Percentiles rank a stretch among this genome's conserved stretches.
Conservation (phyloP, 805 yeast species). For the Nakazawaea wickerhamii region DNA sequence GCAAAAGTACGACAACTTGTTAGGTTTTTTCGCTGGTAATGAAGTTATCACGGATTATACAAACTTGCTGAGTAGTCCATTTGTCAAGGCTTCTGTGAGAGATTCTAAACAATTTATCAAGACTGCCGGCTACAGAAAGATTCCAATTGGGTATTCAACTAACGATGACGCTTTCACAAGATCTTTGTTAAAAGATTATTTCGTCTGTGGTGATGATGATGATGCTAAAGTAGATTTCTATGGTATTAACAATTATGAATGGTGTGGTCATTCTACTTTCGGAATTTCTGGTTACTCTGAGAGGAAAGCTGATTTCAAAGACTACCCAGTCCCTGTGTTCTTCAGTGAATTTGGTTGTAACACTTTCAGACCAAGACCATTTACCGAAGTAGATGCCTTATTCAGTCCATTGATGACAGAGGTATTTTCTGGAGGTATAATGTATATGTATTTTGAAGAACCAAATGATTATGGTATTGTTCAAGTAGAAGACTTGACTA, state of each 20-base stretch:
- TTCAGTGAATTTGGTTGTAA: constrained; percentile 81
- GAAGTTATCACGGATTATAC: constrained; percentile 33
- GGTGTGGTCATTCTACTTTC: constrained; percentile 87
- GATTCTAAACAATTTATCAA: constrained; percentile 36
- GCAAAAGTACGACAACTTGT: constrained; percentile 30
- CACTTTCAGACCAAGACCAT: constrained; percentile 52
- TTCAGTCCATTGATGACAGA: constrained; percentile 64
- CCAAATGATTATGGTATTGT: constrained; percentile 40
- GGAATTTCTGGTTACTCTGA: constrained; percentile 66
- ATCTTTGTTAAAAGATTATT: constrained; percentile 38
- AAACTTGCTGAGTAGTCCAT: constrained; percentile 40
- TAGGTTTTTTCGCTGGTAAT: constrained; percentile 38
- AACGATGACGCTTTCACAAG: constrained; percentile 39
- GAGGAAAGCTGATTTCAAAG: constrained; percentile 54
- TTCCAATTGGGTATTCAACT: constrained; percentile 43
- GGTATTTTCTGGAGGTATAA: constrained; percentile 67
- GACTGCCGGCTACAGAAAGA: constrained; percentile 29
- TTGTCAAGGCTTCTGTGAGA: constrained; percentile 42
- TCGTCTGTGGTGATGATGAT: constrained; percentile 36
- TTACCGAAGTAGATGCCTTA: constrained; percentile 64
- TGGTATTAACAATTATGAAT: constrained; percentile 77
- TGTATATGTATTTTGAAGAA: constrained; percentile 44
- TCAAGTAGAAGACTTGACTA: constrained; percentile 20
- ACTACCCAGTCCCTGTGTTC: constrained; percentile 68
- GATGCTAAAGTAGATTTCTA: constrained; percentile 60